Evolutionary conservation across 768 basidiomycete species (phyloP).

Genomic region (Pleurotus tuoliensis): DNA sequence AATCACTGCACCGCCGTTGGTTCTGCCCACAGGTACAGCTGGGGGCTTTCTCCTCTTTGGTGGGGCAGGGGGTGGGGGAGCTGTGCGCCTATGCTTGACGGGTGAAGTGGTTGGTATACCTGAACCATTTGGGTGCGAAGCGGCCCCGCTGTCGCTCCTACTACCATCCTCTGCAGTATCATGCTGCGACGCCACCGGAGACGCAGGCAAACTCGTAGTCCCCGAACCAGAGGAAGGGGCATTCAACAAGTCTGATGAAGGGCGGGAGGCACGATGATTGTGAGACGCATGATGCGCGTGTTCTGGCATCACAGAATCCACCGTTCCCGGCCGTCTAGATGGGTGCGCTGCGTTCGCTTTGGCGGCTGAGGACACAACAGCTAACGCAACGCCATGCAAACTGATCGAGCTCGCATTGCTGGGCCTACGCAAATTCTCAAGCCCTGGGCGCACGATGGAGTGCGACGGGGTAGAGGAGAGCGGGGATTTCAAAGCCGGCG

Average conservation of each 20-base stretch:
- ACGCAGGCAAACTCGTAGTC: slow-evolving; percentile 8
- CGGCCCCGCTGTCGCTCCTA: not conserved
- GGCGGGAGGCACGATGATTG: slow-evolving; percentile 9
- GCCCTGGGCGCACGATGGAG: not conserved
- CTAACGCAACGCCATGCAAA: slow-evolving; percentile 23
- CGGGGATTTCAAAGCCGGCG: slow-evolving; percentile 15
- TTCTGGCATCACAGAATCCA: slow-evolving; percentile 4
- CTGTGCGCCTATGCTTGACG: not conserved
- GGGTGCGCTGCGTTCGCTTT: slow-evolving; percentile 8
- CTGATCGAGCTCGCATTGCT: slow-evolving; percentile 29
- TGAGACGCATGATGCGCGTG: slow-evolving; percentile 12
- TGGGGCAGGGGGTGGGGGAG: slow-evolving; percentile 62
- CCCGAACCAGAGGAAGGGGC: no score
- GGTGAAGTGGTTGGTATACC: not conserved
- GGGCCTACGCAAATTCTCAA: slow-evolving; percentile 30
- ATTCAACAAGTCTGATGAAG: not conserved
- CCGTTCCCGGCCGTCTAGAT: slow-evolving; percentile 14
- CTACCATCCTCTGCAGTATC: not conserved
- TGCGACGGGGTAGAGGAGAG: slow-evolving; percentile 26
- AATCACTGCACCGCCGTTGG: slow-evolving; percentile 51
- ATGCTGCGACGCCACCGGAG: slow-evolving; percentile 1
- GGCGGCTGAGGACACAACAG: slow-evolving; percentile 14
- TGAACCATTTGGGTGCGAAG: not conserved
- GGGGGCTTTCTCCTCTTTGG: slow-evolving; percentile 69
- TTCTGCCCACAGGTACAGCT: slow-evolving; percentile 53